phyloP scores from a whole-genome alignment of 2,329 filamentous ascomycete genomes.

The Apiospora rasikravindrae region DNA sequence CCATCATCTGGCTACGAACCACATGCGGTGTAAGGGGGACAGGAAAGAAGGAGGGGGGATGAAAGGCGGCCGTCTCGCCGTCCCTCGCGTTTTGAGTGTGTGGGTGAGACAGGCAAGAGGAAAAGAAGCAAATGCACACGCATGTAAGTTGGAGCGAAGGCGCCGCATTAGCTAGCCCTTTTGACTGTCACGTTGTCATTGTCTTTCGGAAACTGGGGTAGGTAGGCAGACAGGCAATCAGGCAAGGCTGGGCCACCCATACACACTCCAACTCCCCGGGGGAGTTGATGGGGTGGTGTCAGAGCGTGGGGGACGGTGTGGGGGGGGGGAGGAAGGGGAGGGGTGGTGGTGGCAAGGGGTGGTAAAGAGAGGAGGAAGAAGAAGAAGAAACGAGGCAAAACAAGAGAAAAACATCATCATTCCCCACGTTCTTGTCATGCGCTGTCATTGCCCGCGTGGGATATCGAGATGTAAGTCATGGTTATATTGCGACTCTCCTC shows the following conservation, averaged over 20 bases:
- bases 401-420: not conserved
- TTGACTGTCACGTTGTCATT: not conserved
- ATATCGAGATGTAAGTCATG: not conserved
- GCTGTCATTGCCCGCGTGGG: not conserved
- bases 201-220: not conserved
- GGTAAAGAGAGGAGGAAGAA: too few species aligned
- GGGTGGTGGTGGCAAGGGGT: not conserved
- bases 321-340: not conserved
- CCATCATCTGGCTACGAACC: not conserved
- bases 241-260: not conserved
- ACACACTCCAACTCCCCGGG: not conserved
- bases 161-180: not conserved
- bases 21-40: not conserved
- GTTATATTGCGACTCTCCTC: too few species aligned
- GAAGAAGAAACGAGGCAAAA: not conserved
- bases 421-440: not conserved
- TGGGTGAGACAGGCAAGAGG: not conserved
- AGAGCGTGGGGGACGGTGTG: slow-evolving; percentile 3
- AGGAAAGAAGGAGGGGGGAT: not conserved
- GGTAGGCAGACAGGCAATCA: not conserved
- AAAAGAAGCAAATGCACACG: not conserved
- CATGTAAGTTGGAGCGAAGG: not conserved
- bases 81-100: not conserved
- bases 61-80: not conserved
- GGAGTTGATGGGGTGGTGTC: not conserved